Percentiles rank a stretch among this genome's conserved stretches.
Evolutionary conservation across 768 basidiomycete genomes (phyloP).

Genomic region (Xanthoconium stramineum): DNA sequence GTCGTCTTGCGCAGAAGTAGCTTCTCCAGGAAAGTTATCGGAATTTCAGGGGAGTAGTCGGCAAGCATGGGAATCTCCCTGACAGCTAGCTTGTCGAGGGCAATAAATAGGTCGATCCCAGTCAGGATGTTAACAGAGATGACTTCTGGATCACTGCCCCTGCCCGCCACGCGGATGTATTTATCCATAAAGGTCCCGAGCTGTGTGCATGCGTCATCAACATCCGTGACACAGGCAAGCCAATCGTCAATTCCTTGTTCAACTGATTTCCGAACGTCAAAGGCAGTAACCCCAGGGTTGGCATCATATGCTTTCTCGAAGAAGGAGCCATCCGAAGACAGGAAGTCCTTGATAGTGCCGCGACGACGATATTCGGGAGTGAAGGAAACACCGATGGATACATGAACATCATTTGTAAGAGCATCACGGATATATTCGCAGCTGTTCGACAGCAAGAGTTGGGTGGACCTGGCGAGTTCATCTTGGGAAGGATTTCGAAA

Average conservation of each 20-base stretch:
- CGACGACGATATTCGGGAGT: background rate
- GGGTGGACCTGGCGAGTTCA: conserved; percentile 25
- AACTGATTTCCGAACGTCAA: conserved; percentile 37
- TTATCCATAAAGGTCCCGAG: conserved; percentile 18
- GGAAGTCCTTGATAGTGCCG: conserved; percentile 12
- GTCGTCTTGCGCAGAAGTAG: background rate
- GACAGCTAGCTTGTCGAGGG: background rate
- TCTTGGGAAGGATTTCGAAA: background rate
- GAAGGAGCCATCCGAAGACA: conserved; percentile 11
- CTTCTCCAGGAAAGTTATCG: background rate
- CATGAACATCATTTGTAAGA: background rate
- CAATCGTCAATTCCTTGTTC: conserved; percentile 6
- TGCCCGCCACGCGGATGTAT: conserved; percentile 26
- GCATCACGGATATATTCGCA: background rate
- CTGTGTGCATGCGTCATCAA: conserved; percentile 9
- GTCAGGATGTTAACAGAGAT: conserved; percentile 39
- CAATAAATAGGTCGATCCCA: conserved; percentile 8
- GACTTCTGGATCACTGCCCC: conserved; percentile 27
- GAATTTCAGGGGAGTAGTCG: background rate
- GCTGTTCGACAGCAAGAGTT: conserved; percentile 27
- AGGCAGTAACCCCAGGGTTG: conserved; percentile 22
- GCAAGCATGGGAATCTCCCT: no score
- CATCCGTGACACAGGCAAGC: no score
- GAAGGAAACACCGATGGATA: background rate
- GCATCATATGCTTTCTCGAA: conserved; percentile 1